phyloP scores from a whole-genome alignment of 1,284 basidiomycete species.

The Cutaneotrichosporon spelunceum region DNA sequence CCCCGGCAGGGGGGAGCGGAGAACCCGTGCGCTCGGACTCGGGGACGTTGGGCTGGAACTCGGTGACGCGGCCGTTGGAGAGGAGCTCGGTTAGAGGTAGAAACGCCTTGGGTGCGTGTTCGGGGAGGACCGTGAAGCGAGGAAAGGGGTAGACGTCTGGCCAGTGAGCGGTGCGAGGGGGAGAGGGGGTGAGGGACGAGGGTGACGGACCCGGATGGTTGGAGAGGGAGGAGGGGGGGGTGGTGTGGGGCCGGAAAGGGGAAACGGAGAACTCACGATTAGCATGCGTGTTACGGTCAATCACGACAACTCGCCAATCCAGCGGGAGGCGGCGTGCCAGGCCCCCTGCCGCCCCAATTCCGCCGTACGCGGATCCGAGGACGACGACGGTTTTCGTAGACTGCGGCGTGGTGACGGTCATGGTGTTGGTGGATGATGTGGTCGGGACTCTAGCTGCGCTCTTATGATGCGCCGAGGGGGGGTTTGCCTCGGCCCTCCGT shows the following conservation, averaged over 20 bases:
- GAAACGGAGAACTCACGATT: constrained; percentile 39
- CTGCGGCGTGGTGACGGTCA: constrained; percentile 9
- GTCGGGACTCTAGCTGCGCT: background rate
- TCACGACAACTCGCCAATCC: constrained; percentile 63
- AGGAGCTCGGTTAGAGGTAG: constrained; percentile 61
- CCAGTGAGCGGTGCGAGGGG: constrained; percentile 40
- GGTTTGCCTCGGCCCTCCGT: too few relatives aligned
- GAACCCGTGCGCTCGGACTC: constrained; percentile 6
- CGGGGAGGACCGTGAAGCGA: constrained; percentile 52
- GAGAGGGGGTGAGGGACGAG: constrained; percentile 50
- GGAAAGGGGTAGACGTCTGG: constrained; percentile 55
- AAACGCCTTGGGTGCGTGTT: constrained; percentile 58
- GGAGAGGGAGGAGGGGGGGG: constrained; percentile 43
- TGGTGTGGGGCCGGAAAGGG: background rate
- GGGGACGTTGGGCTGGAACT: constrained; percentile 7
- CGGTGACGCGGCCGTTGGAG: constrained; percentile 8
- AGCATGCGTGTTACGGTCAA: constrained; percentile 64
- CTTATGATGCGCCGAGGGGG: background rate
- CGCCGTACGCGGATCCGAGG: constrained; percentile 61
- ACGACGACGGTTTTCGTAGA: constrained; percentile 56
- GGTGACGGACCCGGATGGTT: constrained; percentile 55
- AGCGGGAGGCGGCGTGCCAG: constrained; percentile 60
- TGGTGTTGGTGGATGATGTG: background rate
- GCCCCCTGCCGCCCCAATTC: constrained; percentile 58
- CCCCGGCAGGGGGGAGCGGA: background rate